Conservation (phyloP, 225 moss, liverwort and hornwort genomes). For the Bryum argenteum region DNA sequence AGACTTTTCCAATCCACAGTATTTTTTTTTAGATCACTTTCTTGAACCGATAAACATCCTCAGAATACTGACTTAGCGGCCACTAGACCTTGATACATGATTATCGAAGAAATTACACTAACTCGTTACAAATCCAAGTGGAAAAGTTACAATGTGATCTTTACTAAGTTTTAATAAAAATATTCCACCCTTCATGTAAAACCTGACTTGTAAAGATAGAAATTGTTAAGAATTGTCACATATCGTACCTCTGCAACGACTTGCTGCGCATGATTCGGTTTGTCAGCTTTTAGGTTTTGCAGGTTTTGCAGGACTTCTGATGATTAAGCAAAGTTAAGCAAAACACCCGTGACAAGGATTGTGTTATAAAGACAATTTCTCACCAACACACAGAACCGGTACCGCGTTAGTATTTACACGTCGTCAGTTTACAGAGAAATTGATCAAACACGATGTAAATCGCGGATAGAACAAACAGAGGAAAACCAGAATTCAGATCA, state of each 20-base stretch:
- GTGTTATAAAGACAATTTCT: not conserved
- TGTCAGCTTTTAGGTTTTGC: constrained; percentile 72
- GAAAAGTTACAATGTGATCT: not conserved
- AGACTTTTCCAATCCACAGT: not conserved
- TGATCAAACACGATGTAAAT: not conserved
- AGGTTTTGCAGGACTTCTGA: constrained; percentile 87
- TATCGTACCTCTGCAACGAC: constrained; percentile 55
- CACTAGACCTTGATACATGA: not conserved
- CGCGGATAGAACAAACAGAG: not conserved
- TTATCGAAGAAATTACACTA: too few species aligned
- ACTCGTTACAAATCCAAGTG: too few species aligned
- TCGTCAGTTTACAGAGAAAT: not conserved
- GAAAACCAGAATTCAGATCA: not conserved
- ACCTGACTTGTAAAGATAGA: not conserved
- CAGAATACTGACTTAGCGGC: too few species aligned
- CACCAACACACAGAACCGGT: not conserved
- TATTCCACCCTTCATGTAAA: not conserved
- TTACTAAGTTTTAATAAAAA: not conserved
- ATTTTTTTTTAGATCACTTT: not conserved
- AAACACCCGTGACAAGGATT: not conserved
- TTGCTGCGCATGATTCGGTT: constrained; percentile 47
- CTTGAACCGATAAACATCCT: not conserved
- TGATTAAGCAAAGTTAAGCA: constrained; percentile 30
- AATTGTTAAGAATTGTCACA: not conserved
- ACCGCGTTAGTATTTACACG: not conserved